Evolutionary conservation across 352 stramenopile species (phyloP), one percentile per base, ranked within the genome.

Genomic region (Sclerospora graminicola): DNA sequence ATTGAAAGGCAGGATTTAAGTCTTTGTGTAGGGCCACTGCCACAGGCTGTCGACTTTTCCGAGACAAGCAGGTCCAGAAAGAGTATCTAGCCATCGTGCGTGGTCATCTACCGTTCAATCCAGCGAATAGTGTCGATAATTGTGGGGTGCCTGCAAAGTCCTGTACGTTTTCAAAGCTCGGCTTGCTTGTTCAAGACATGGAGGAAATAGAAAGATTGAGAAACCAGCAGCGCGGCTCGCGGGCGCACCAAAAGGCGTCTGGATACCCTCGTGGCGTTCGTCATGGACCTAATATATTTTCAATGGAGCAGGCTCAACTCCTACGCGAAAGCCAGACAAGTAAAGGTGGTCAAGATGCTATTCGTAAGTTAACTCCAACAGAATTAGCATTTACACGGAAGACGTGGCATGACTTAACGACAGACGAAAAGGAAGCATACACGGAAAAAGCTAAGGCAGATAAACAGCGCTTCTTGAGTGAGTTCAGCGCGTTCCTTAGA

Each of bases 41-140:
- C 10, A 60, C 68, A 15, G 81, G 67, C 8, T 83, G 66, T 40
- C 59, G 58, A 7, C 60, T 93, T 13, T 95, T 95, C 36, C 66
- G 73, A 6, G 66, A 89, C 38, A 85, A 91, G 45, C 55, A 66
- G 27, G 74, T 84, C 19, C 63, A 88, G 44, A 95, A 95, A 35
- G 66, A 85, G 36, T 95, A 95, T 56, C 53, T 94, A 23, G 82
- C 84, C 0, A 54, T 95, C 15, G 71, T 94, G 15, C 62, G 65
- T 6, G 84, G 82, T 4, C 69, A 87, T 37, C 31, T 93, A 16
- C 66, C 73, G 2, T 75, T 84, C 34, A 47, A 84, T 21, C 70
- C 75, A 11, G 48, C 39, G 8, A 56, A 82, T 9, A 55, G 44
- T 38, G 21, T 43, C 16, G 27, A 49, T 16, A 37, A 16, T 11